Evolutionary conservation across 2,329 filamentous ascomycete species (phyloP).

Genomic region (Xylariomycetidae sp.): DNA sequence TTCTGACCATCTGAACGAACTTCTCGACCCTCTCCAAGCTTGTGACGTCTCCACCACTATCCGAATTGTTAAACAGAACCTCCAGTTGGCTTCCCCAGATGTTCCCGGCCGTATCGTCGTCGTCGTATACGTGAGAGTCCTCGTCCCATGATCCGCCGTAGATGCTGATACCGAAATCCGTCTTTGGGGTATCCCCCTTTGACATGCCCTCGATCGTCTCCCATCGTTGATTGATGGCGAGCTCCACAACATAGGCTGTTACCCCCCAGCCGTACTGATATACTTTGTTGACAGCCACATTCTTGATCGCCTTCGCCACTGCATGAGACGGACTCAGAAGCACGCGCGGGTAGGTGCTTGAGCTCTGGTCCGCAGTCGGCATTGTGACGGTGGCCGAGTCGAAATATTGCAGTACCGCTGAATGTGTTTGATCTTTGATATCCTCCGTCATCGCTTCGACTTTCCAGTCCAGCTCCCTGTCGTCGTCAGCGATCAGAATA

Average conservation of each 20-base stretch:
- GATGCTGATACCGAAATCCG: slow-evolving; percentile 25
- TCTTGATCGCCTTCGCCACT: slow-evolving; percentile 19
- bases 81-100: slow-evolving; percentile 23
- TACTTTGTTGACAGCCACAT: slow-evolving; percentile 26
- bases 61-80: slow-evolving; percentile 13
- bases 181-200: slow-evolving; percentile 7
- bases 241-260: slow-evolving; percentile 29
- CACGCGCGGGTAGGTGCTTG: slow-evolving; percentile 24
- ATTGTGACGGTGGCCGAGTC: slow-evolving; percentile 16
- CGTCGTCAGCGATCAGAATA: no score
- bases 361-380: slow-evolving; percentile 7
- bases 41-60: neutral
- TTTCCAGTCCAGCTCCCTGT: slow-evolving; percentile 34
- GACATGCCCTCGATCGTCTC: slow-evolving; percentile 14
- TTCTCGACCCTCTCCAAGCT: neutral
- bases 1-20: slow-evolving; percentile 2
- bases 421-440: slow-evolving; percentile 15
- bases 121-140: slow-evolving; percentile 5
- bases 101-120: slow-evolving; percentile 13
- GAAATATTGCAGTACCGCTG: slow-evolving; percentile 18
- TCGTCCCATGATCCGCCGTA: slow-evolving; percentile 28
- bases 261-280: slow-evolving; percentile 28
- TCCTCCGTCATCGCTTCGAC: slow-evolving; percentile 26
- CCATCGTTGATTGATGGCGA: slow-evolving; percentile 32
- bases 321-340: slow-evolving; percentile 10